Evolutionary conservation across 148 eudicot genomes (phyloP).

Genomic region (Fallopia convolvulus): DNA sequence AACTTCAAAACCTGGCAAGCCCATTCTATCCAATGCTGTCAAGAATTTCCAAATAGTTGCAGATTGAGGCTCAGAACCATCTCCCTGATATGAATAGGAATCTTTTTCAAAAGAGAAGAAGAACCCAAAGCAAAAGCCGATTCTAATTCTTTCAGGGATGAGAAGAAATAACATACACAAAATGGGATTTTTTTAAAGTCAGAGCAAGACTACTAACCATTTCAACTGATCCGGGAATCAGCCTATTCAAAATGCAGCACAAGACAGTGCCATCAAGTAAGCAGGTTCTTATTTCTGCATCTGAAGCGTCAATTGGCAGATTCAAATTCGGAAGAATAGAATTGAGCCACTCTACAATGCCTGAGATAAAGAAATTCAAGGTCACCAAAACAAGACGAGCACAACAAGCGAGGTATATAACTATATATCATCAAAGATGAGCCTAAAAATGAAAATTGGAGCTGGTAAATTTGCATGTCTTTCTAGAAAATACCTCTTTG

Average conservation of each 20-base stretch:
- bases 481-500: neutral
- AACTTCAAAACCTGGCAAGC: conserved; percentile 57
- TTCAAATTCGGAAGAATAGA: conserved; percentile 46
- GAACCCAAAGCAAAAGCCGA: neutral
- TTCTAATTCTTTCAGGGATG: neutral
- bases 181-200: neutral
- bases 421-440: neutral
- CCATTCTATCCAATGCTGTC: conserved; percentile 59
- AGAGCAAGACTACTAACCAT: conserved; percentile 18
- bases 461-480: neutral
- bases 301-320: conserved; percentile 64
- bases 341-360: conserved; percentile 63
- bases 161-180: neutral
- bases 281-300: conserved; percentile 50
- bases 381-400: neutral
- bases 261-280: conserved; percentile 66
- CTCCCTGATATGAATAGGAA: conserved; percentile 29
- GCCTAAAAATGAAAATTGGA: neutral
- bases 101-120: neutral
- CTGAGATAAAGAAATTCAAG: conserved; percentile 13
- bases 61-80: conserved; percentile 26
- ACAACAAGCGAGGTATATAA: neutral
- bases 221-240: conserved; percentile 66
- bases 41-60: conserved; percentile 51
- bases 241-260: conserved; percentile 54